Conservation (phyloP, 179 eudicot genomes). For the Gypsophila paniculata region DNA sequence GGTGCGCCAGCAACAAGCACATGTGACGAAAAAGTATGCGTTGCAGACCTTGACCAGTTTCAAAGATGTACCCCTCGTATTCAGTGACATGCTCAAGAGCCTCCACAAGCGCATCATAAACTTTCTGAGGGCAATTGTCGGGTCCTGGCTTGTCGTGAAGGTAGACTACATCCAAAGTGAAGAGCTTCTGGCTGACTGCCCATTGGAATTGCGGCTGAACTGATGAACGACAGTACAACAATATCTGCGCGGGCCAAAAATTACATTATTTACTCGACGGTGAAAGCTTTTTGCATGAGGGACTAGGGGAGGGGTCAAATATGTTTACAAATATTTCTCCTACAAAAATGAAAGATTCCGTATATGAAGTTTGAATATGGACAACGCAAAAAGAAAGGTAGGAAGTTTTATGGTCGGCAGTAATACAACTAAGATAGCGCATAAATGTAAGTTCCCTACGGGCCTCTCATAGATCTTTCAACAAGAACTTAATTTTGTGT, state of each 20-base stretch:
- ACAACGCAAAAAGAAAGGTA: too few relatives aligned
- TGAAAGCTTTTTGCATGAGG: too few relatives aligned
- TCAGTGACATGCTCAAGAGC: conserved; percentile 76
- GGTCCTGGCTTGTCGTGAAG: conserved; percentile 94
- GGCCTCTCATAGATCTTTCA: too few relatives aligned
- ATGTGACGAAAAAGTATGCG: conserved; percentile 70
- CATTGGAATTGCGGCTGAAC: conserved; percentile 60
- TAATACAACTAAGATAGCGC: too few relatives aligned
- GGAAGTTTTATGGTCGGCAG: too few relatives aligned
- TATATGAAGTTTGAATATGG: too few relatives aligned
- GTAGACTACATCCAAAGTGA: conserved; percentile 81
- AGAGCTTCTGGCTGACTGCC: conserved; percentile 57
- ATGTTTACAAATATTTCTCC: too few relatives aligned
- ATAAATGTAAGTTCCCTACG: too few relatives aligned
- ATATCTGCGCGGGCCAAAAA: conserved; percentile 36
- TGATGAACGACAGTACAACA: conserved; percentile 83
- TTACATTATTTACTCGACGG: neutral
- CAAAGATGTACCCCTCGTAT: conserved; percentile 81
- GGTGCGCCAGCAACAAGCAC: conserved; percentile 68
- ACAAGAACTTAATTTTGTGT: too few relatives aligned
- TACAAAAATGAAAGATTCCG: too few relatives aligned
- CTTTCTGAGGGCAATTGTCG: conserved; percentile 85
- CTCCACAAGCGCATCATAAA: conserved; percentile 76
- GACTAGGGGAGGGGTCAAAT: too few relatives aligned
- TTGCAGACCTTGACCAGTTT: conserved; percentile 75